Conservation (phyloP, 1,139 yeast genomes). For the Diutina pseudorugosa region DNA sequence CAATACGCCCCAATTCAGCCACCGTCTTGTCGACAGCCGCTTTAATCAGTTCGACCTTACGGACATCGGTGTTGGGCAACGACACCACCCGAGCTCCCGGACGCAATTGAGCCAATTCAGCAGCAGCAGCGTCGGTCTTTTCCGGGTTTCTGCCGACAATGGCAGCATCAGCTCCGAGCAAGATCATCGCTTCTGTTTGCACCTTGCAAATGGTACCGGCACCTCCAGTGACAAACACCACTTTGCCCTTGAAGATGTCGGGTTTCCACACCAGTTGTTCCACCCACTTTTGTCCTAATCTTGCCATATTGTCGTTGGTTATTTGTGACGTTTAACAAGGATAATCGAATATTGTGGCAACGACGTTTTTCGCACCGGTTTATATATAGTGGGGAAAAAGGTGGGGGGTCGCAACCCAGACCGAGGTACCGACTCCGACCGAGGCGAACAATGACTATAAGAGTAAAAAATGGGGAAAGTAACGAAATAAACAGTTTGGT, state of each 20-base stretch:
- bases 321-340: too few relatives aligned
- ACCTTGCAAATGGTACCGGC: constrained; percentile 88
- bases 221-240: constrained; percentile 87
- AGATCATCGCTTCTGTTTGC: constrained; percentile 71
- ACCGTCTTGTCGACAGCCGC: constrained; percentile 58
- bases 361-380: too few relatives aligned
- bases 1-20: constrained; percentile 55
- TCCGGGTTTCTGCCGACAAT: constrained; percentile 65
- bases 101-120: constrained; percentile 46
- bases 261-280: constrained; percentile 31
- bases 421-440: too few relatives aligned
- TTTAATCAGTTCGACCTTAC: constrained; percentile 45
- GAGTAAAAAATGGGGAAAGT: too few relatives aligned
- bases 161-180: constrained; percentile 77
- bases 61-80: constrained; percentile 62
- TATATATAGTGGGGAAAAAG: too few relatives aligned
- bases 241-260: constrained; percentile 66
- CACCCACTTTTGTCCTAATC: constrained; percentile 7
- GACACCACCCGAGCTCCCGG: constrained; percentile 56
- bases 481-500: too few relatives aligned
- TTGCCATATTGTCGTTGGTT: neutral
- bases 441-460: too few relatives aligned
- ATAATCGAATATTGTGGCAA: too few relatives aligned
- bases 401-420: too few relatives aligned
- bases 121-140: constrained; percentile 55